Conservation (phyloP, 495 filamentous ascomycete species). For the Chaetomium fimeti region DNA sequence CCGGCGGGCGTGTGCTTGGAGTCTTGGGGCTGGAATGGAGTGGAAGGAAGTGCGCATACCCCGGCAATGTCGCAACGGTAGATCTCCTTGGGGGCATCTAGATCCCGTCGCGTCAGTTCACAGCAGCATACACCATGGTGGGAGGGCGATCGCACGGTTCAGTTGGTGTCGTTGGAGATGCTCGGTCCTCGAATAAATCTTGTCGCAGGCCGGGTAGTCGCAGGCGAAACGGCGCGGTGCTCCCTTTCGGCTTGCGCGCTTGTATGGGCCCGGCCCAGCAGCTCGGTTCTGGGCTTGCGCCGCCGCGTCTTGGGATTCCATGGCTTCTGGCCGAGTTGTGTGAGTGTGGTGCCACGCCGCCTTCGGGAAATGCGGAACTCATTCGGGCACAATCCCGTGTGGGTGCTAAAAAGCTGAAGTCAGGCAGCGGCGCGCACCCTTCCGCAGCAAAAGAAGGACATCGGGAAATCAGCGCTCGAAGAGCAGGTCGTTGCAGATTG, state of each 20-base stretch:
- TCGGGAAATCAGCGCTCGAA: not conserved
- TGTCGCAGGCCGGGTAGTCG: constrained; percentile 79
- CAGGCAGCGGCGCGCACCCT: constrained; percentile 18
- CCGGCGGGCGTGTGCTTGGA: not conserved
- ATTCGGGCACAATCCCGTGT: not conserved
- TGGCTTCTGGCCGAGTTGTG: constrained; percentile 6
- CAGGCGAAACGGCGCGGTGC: constrained; percentile 67
- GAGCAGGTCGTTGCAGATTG: not conserved
- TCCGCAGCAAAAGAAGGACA: constrained; percentile 11
- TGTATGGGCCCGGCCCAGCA: constrained; percentile 35
- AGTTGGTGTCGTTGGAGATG: constrained; percentile 68
- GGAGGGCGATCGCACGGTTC: constrained; percentile 39
- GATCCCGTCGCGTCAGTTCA: constrained; percentile 44
- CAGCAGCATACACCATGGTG: constrained; percentile 2
- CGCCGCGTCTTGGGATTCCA: constrained; percentile 19
- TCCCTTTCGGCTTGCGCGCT: constrained; percentile 52
- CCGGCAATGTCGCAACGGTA: constrained; percentile 88
- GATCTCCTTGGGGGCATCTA: constrained; percentile 93
- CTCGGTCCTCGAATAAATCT: constrained; percentile 92
- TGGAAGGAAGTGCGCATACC: constrained; percentile 15
- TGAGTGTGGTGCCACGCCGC: not conserved
- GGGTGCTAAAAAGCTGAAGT: not conserved
- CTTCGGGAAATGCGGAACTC: constrained; percentile 12
- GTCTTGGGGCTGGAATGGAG: not conserved
- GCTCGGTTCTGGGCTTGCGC: constrained; percentile 11